These are phyloP conservation scores for Trichosanthes cucumerina DNA, from an alignment of 306 rosid species.

Conservation along the genomic window DNA sequence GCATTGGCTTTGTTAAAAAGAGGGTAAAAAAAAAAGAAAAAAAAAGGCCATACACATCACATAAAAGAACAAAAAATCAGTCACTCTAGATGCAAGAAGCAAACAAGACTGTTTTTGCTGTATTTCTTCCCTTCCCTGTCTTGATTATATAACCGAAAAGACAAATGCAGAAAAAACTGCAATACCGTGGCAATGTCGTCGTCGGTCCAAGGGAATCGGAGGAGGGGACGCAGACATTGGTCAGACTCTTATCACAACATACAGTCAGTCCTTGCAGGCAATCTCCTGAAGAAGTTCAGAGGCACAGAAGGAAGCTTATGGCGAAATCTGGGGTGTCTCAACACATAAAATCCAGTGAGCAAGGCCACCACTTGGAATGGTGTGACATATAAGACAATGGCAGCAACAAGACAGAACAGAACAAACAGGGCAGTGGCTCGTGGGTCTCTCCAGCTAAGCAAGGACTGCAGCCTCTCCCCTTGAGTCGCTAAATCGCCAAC, in stretches of 20 bases:
- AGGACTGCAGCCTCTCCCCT: constrained; percentile 91
- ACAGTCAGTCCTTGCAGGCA: constrained; percentile 96
- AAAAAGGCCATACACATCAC: not conserved
- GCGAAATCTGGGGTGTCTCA: constrained; percentile 94
- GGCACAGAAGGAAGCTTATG: constrained; percentile 98
- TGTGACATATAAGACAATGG: constrained; percentile 77
- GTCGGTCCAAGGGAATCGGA: not conserved
- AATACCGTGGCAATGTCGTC: not conserved
- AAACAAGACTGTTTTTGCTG: constrained; percentile 5
- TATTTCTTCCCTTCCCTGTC: constrained; percentile 1
- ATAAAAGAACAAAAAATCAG: constrained; percentile 10
- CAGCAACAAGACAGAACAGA: constrained; percentile 81
- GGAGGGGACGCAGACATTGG: not conserved
- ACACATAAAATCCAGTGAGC: constrained; percentile 64
- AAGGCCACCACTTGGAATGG: constrained; percentile 96
- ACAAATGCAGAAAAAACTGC: not conserved
- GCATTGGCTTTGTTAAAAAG: constrained; percentile 2
- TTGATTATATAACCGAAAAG: constrained; percentile 1
- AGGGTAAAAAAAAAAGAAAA: no score
- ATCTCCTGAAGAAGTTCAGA: constrained; percentile 87
- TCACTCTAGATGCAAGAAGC: constrained; percentile 1
- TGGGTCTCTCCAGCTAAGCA: constrained; percentile 98
- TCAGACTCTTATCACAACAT: constrained; percentile 48
- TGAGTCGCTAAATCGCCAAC: constrained; percentile 96
- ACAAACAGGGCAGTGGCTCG: constrained; percentile 91